phyloP scores from a whole-genome alignment of 495 filamentous ascomycete species.

The Penicillium odoratum region DNA sequence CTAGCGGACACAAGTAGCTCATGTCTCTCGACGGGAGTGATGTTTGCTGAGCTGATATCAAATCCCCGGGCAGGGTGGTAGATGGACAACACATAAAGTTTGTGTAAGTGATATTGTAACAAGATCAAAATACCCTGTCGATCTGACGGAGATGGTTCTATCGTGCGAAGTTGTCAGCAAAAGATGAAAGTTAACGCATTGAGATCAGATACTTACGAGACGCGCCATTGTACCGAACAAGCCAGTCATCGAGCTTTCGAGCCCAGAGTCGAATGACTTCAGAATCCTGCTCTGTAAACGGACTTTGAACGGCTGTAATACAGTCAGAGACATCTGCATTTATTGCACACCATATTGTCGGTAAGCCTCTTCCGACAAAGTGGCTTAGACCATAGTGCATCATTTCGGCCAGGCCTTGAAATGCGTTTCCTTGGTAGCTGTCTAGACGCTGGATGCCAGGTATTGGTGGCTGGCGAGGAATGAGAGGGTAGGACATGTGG shows the following conservation, averaged over 20 bases:
- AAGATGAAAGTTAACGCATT: not conserved
- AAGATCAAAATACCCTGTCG: conserved; percentile 38
- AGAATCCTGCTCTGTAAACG: conserved; percentile 36
- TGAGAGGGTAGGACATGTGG: conserved; percentile 41
- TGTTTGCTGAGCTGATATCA: conserved; percentile 39
- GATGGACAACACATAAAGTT: conserved; percentile 46
- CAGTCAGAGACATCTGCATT: conserved; percentile 21
- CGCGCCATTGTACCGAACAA: conserved; percentile 37
- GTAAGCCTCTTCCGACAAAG: conserved; percentile 40
- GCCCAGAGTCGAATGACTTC: conserved; percentile 41
- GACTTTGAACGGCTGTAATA: conserved; percentile 13
- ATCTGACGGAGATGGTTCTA: conserved; percentile 38
- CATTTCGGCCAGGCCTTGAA: conserved; percentile 40
- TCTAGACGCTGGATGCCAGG: conserved; percentile 27
- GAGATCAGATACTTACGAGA: conserved; percentile 24
- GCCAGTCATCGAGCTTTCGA: conserved; percentile 38
- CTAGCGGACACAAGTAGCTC: conserved; percentile 41
- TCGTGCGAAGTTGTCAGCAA: not conserved
- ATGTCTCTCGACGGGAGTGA: conserved; percentile 35
- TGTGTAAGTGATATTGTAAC: conserved; percentile 42
- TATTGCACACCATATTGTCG: conserved; percentile 43
- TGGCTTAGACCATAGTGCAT: conserved; percentile 44
- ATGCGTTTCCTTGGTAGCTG: conserved; percentile 31
- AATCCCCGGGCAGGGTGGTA: conserved; percentile 47
- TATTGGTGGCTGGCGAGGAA: conserved; percentile 35